Percentiles rank a stretch among this genome's conserved stretches.
These are phyloP conservation scores for Chaetomium sp. DNA, from an alignment of 2,329 filamentous ascomycete genomes.

Conservation along the genomic window DNA sequence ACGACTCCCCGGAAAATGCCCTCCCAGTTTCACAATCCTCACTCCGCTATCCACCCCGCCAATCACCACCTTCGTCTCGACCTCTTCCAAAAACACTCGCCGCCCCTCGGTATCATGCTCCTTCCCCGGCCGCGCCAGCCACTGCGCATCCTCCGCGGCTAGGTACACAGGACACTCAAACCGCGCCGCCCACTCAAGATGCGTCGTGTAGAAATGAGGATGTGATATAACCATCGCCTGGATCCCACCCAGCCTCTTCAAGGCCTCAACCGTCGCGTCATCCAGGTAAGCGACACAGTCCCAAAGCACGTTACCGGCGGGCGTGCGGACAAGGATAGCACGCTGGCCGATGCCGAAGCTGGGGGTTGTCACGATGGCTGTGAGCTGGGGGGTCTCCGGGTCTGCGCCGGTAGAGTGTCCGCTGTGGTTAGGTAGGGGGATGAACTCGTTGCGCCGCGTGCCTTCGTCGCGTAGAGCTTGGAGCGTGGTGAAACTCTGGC, in stretches of 20 bases:
- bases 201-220: slow-evolving; percentile 76
- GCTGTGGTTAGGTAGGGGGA: slow-evolving; percentile 31
- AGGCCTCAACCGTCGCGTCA: slow-evolving; percentile 47
- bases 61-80: slow-evolving; percentile 36
- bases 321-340: slow-evolving; percentile 60
- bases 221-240: slow-evolving; percentile 69
- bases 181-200: slow-evolving; percentile 63
- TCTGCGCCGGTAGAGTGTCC: too few relatives aligned
- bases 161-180: slow-evolving; percentile 68
- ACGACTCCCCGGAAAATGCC: slow-evolving; percentile 69
- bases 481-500: slow-evolving; percentile 62
- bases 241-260: slow-evolving; percentile 55
- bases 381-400: slow-evolving; percentile 24
- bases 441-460: slow-evolving; percentile 49
- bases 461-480: slow-evolving; percentile 31
- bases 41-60: slow-evolving; percentile 39
- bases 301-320: slow-evolving; percentile 68
- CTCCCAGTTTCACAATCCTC: slow-evolving; percentile 62
- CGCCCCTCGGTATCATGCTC: slow-evolving; percentile 15
- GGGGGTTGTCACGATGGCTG: slow-evolving; percentile 44
- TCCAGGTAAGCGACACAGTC: slow-evolving; percentile 69
- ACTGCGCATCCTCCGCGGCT: slow-evolving; percentile 56
- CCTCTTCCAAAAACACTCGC: slow-evolving; percentile 41
- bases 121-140: slow-evolving; percentile 46
- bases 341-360: slow-evolving; percentile 70